These are phyloP conservation scores for Microsporum canis DNA, from an alignment of 2,329 filamentous ascomycete species.

Conservation along the genomic window DNA sequence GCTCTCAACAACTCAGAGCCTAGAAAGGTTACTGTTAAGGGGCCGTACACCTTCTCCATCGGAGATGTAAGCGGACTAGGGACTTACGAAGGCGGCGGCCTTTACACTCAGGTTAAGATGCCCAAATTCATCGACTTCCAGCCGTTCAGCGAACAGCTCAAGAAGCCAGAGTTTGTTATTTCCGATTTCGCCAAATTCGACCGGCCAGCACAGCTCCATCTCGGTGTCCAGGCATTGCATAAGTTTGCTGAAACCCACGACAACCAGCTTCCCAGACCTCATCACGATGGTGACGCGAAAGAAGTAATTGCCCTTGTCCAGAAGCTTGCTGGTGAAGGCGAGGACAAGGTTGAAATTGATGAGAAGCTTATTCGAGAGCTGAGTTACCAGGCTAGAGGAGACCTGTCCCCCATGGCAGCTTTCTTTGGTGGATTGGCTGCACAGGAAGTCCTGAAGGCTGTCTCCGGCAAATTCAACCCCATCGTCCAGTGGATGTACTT, in stretches of 20 bases:
- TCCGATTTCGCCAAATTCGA: conserved; percentile 98
- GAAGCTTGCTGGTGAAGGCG: conserved; percentile 52
- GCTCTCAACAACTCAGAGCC: conserved; percentile 71
- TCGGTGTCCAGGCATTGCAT: conserved; percentile 86
- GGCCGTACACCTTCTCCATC: conserved; percentile 94
- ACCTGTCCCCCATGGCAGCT: conserved; percentile 82
- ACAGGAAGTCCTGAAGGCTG: conserved; percentile 90
- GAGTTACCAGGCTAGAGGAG: conserved; percentile 85
- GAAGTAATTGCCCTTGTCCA: conserved; percentile 67
- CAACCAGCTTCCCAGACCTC: conserved; percentile 64
- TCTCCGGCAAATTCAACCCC: conserved; percentile 96
- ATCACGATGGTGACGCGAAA: conserved; percentile 72
- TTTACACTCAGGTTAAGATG: conserved; percentile 97
- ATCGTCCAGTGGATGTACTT: conserved; percentile 95
- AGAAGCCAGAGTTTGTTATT: conserved; percentile 77
- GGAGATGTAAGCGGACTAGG: conserved; percentile 82
- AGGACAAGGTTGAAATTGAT: conserved; percentile 71
- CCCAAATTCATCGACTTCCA: conserved; percentile 88
- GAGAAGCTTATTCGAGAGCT: conserved; percentile 89
- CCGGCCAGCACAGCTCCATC: conserved; percentile 78
- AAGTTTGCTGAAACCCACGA: conserved; percentile 63
- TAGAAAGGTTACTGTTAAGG: conserved; percentile 85
- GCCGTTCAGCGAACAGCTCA: conserved; percentile 62
- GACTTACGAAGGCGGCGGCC: conserved; percentile 74
- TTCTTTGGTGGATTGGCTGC: conserved; percentile 90